Percentiles rank a stretch among this genome's conserved stretches.
Evolutionary conservation across 257 asterid species (phyloP).

Genomic region (Scutellaria galericulata): DNA sequence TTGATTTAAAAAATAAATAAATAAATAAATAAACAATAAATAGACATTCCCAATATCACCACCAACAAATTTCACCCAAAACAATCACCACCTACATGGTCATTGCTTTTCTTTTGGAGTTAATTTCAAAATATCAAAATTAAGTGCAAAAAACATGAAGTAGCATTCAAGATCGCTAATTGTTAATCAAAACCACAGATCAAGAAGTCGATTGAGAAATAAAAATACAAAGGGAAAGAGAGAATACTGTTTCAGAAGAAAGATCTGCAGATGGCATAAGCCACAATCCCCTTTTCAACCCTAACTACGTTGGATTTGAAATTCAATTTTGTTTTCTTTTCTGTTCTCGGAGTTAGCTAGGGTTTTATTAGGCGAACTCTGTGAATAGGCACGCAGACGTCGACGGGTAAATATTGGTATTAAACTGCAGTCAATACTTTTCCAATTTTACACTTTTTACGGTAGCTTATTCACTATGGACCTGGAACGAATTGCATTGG

Average conservation of each 20-base stretch:
- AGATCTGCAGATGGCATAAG: background rate
- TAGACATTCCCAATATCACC: background rate
- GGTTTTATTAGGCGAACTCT: slow-evolving; percentile 19
- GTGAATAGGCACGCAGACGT: no score
- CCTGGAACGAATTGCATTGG: no score
- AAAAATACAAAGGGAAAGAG: background rate
- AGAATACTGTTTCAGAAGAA: slow-evolving; percentile 26
- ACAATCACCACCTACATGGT: background rate
- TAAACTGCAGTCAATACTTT: no score
- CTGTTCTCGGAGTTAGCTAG: slow-evolving; percentile 12
- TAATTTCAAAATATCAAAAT: slow-evolving; percentile 4
- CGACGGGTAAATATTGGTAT: no score
- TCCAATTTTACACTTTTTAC: no score
- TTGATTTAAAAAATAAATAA: background rate
- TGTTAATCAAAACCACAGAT: slow-evolving; percentile 13
- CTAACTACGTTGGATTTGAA: background rate
- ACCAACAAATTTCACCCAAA: background rate
- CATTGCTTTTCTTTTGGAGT: background rate
- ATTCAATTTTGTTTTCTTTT: background rate
- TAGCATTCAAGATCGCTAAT: background rate
- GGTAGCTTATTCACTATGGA: no score
- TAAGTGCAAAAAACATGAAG: background rate
- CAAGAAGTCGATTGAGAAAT: slow-evolving; percentile 11
- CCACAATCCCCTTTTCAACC: background rate
- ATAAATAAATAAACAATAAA: background rate